Percentiles rank a stretch among this genome's conserved stretches.
Conservation (phyloP, 176 grass and related monocot genomes). For the Paspalum vaginatum region DNA sequence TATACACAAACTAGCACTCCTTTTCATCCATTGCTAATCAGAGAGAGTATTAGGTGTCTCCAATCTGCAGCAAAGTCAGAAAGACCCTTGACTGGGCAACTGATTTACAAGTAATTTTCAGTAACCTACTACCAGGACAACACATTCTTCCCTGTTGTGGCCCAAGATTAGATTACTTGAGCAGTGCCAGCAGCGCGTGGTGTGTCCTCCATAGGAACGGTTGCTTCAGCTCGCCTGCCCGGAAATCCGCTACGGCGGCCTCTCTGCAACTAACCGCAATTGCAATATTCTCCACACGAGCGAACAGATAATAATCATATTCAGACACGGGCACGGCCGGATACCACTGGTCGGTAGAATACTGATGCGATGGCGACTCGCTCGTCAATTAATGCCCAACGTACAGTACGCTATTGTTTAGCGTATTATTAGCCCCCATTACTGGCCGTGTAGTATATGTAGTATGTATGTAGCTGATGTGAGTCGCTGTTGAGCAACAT, state of each 20-base stretch:
- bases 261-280: background rate
- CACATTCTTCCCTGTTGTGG: constrained; percentile 18
- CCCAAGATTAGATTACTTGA: background rate
- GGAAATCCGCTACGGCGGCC: constrained; percentile 28
- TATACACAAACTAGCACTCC: too few relatives aligned
- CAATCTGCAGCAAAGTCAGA: too few relatives aligned
- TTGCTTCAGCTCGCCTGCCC: constrained; percentile 48
- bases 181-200: constrained; percentile 37
- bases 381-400: background rate
- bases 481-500: constrained; percentile 30
- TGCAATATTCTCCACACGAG: constrained; percentile 32
- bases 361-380: constrained; percentile 19
- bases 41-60: too few relatives aligned
- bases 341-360: constrained; percentile 29
- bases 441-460: constrained; percentile 28
- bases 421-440: background rate
- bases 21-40: too few relatives aligned
- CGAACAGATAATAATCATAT: constrained; percentile 14
- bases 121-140: background rate
- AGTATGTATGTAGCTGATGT: constrained; percentile 33
- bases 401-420: background rate
- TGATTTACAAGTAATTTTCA: background rate
- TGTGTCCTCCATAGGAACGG: constrained; percentile 33
- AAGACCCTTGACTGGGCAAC: too few relatives aligned
- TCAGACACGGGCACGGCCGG: background rate